Percentiles rank a stretch among this genome's conserved stretches.
Conservation (phyloP, 2,329 filamentous ascomycete genomes). For the Talaromyces rugulosus region DNA sequence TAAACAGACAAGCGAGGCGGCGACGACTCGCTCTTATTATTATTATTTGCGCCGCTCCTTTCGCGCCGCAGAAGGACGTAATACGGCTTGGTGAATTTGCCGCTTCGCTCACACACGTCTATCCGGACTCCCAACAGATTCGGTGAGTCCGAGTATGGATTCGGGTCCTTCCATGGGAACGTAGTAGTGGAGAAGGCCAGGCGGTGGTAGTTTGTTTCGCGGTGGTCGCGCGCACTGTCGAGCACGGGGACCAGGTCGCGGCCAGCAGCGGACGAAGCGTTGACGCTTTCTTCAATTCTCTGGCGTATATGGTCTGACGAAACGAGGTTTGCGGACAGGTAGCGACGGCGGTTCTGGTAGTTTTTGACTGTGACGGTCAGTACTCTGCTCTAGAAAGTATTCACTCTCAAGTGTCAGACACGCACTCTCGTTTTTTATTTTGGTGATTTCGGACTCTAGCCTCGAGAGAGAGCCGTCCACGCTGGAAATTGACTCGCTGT, state of each 20-base stretch:
- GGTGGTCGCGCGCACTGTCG: constrained; percentile 26
- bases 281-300: constrained; percentile 19
- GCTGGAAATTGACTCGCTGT: constrained; percentile 4
- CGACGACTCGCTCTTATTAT: background rate
- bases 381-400: constrained; percentile 6
- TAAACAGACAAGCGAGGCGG: constrained; percentile 28
- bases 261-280: constrained; percentile 17
- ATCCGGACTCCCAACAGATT: constrained; percentile 40
- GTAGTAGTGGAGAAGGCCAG: constrained; percentile 42
- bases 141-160: constrained; percentile 24
- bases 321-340: constrained; percentile 39
- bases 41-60: constrained; percentile 15
- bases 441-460: constrained; percentile 38
- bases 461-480: constrained; percentile 16
- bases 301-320: constrained; percentile 35
- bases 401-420: background rate
- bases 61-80: constrained; percentile 36
- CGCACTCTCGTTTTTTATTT: constrained; percentile 39
- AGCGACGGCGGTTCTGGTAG: constrained; percentile 34
- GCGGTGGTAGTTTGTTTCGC: constrained; percentile 38
- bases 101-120: constrained; percentile 36
- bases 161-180: constrained; percentile 45
- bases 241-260: constrained; percentile 31
- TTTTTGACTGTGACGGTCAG: constrained; percentile 30
- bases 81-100: constrained; percentile 39